Base-by-base conservation (phyloP, 257 asterid species). In the Solanum neorickii region DNA sequence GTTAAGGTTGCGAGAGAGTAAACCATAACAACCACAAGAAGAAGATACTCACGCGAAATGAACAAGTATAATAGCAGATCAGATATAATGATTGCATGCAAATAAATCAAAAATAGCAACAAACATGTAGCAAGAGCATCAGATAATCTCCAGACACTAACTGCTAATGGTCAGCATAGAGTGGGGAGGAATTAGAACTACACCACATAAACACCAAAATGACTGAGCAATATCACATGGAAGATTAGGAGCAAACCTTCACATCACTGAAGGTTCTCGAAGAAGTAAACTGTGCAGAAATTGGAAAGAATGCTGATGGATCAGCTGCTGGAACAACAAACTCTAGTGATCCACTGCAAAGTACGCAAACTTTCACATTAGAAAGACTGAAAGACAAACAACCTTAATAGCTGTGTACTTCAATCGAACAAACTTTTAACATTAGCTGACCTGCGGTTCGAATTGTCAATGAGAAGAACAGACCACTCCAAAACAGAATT, bases 401-500 rank as follows among this genome's bases (percentile, higher is more conserved):
- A 90, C 14, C 31, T 73, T 46, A n/a, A 21, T 21, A 69, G 76
- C 37, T 68, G 49, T 56, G 52, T 78, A 85, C 72, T 47, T 37
- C 70, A 88, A 59, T 82, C 10, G 10, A 16, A 83, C 78, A 33
- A 90, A 83, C n/a, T 27, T 27, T 33, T 41, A 86, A 33, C 20
- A 86, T n/a, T 70, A 90, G 86, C 92, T 87, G 14, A 96, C 99
- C 99, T 95, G 94, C 98, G 96, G 87, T 96, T 96, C 18, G 98
- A 93, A 92, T 94, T 91, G 90, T 96, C 99, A 87, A 96, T 91
- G 87, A 95, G 98, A 77, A 92, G 89, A 83, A 96, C 93, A 88
- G 99, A 91, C 99, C 99, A 95, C 90, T 96, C 98, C 92, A 96
- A 89, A 85, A 94, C 70, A 83, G 98, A 96, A 86, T 91, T 95